These are phyloP conservation scores for Stylonectria norvegica DNA, from an alignment of 2,329 filamentous ascomycete genomes.

Conservation along the genomic window DNA sequence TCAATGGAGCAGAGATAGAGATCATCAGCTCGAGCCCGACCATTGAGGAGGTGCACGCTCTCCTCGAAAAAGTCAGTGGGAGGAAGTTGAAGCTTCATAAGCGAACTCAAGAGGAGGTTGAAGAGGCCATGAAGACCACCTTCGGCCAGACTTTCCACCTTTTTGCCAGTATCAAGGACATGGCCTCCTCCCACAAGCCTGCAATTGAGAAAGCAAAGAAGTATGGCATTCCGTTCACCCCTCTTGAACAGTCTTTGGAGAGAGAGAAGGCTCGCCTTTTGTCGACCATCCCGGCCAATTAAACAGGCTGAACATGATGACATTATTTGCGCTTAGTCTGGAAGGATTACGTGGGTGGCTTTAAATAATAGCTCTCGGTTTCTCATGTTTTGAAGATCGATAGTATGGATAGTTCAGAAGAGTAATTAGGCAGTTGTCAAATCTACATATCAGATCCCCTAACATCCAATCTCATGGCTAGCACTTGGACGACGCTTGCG, in stretches of 20 bases:
- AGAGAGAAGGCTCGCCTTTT: conserved; percentile 11
- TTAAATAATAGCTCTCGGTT: too few species aligned
- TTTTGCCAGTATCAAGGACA: conserved; percentile 9
- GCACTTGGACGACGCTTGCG: too few species aligned
- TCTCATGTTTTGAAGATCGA: too few species aligned
- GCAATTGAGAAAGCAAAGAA: conserved; percentile 3
- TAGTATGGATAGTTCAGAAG: too few species aligned
- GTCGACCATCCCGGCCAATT: too few species aligned
- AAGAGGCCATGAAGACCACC: conserved; percentile 1
- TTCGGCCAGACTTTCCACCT: conserved; percentile 12
- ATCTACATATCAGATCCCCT: too few species aligned
- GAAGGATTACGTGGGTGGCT: too few species aligned
- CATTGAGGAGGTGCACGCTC: conserved; percentile 29
- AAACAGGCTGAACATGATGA: too few species aligned
- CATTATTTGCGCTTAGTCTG: too few species aligned
- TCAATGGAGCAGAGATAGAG: conserved; percentile 30
- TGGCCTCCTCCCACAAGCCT: not conserved
- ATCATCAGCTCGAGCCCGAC: conserved; percentile 27
- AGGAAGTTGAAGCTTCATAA: conserved; percentile 23
- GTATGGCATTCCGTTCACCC: conserved; percentile 12
- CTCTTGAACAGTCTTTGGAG: conserved; percentile 9
- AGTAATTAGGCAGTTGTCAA: too few species aligned
- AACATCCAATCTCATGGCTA: too few species aligned
- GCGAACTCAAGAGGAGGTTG: conserved; percentile 8
- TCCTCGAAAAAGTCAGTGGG: conserved; percentile 30